Base-by-base conservation (phyloP, 108 stramenopile species). In the Cylindrotheca closterium region DNA sequence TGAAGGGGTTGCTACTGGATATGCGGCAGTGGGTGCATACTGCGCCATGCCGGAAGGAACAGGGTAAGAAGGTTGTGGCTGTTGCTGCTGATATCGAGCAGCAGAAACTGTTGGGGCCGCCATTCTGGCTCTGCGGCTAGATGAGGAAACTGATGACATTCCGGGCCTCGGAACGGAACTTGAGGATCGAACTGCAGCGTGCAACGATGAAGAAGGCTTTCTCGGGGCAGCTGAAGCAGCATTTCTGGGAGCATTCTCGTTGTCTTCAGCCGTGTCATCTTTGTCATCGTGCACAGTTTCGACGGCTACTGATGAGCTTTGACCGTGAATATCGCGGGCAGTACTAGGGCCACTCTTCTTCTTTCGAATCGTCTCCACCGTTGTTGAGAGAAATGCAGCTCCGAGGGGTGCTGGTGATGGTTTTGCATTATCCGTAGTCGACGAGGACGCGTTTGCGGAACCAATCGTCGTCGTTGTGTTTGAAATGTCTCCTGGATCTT, bases 321-420 rank as follows among this genome's bases (percentile, higher is more conserved):
- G 21, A 12, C 0, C 65, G 54, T 75, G 74, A 60, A 75, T 68
- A 61, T 63, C 47, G 19, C 48, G 61, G 1, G 68, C 74, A 22
- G 3, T 37, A 10, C 8, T 15, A 10, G 54, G 25, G 24, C 33
- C 24, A 22, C 3, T 28, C 23, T 37, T 3, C 29, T 72, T 72
- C 1, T 30, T 53, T 30, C 3, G 22, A 28, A 27, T 55, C 34
- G 60, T 53, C 23, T 61, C 42, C 18, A 61, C 54, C 8, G 71
- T 72, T 22, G 56, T 57, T 3, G 70, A 23, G 26, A 72, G 29
- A 64, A 72, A 72, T 18, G 71, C 71, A 34, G 47, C 55, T 47
- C 71, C 71, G 30, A 72, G 21, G 10, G 70, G 45, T 42, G 25
- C 57, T 30, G 55, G 1, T 28, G 42, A 45, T 45, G 42, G 8